Conservation (phyloP, 2,329 filamentous ascomycete species). For the Phaeosphaeriaceae sp. region DNA sequence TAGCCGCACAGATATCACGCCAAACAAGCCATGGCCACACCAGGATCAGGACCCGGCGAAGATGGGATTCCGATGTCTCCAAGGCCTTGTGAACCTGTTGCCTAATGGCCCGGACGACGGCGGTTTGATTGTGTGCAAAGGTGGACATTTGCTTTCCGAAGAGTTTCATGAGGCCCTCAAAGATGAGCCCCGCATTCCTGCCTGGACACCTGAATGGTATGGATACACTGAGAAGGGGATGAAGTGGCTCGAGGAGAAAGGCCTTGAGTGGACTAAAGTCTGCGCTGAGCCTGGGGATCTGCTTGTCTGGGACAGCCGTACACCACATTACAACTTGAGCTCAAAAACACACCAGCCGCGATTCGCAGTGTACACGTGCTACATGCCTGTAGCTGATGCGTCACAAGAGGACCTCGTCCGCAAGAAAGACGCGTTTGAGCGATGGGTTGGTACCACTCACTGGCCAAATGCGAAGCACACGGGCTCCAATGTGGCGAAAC, state of each 20-base stretch:
- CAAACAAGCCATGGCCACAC: conserved; percentile 46
- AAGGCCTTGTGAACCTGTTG: conserved; percentile 58
- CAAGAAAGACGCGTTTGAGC: conserved; percentile 43
- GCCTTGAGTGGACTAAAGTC: conserved; percentile 50
- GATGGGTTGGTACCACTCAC: conserved; percentile 42
- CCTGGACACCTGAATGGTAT: conserved; percentile 43
- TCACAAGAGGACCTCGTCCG: conserved; percentile 41
- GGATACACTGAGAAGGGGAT: conserved; percentile 43
- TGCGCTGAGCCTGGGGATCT: conserved; percentile 54
- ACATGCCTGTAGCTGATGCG: conserved; percentile 45
- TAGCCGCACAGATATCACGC: conserved; percentile 34
- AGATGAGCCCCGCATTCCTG: conserved; percentile 37
- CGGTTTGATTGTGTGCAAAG: conserved; percentile 46
- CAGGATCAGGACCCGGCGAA: conserved; percentile 35
- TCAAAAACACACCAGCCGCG: conserved; percentile 35
- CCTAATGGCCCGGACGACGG: conserved; percentile 48
- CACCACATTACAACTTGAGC: conserved; percentile 44
- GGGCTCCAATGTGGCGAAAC: conserved; percentile 41
- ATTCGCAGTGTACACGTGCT: conserved; percentile 46
- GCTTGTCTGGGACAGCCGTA: conserved; percentile 53
- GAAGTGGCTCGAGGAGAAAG: conserved; percentile 52
- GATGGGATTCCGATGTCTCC: conserved; percentile 59
- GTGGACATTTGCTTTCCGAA: conserved; percentile 37
- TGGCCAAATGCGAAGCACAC: conserved; percentile 46
- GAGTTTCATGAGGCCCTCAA: conserved; percentile 37